Evolutionary conservation across 352 stramenopile species (phyloP), one percentile per base, ranked within the genome.

Genomic region (Phytophthora cryptogea): DNA sequence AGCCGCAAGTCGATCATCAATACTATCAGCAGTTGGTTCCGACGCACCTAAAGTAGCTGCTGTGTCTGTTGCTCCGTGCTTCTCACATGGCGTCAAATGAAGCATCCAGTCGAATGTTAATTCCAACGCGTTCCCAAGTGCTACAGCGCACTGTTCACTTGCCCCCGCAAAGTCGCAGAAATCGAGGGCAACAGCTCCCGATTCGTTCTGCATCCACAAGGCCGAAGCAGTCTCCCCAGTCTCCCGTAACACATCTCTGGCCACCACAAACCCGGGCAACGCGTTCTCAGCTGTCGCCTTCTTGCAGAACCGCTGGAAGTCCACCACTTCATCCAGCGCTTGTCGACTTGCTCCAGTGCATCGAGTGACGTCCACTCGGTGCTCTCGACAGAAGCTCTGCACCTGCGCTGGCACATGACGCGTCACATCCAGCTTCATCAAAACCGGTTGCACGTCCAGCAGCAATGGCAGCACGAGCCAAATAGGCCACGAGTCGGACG

Each of bases 371-470:
- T 68, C 48, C 8, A 89, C 16, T 0, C 57, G 40, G 42, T 89
- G 79, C 5, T 61, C 27, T 20, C 46, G 43, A 49, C 79, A 89
- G 36, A 86, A 87, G 14, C 40, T 47, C 26, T 66, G 52, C 13
- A 89, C 17, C 48, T 89, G 76, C 0, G 45, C 27, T 23, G 36
- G 31, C 9, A 73, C 37, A n/a, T 64, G 45, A 2, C 37, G 53
- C 7, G 23, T 60, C 14, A 71, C 61, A 48, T 82, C 61, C 37
- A 87, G 17, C 7, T 56, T 66, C 14, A 87, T 37, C 8, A 87
- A 43, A 36, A 67, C 54, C 2, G 76, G 76, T 35, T 86, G 76
- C 43, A 87, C 68, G 47, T 87, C 74, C n/a, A 87, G 56, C 35
- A 86, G 53, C 58, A 74, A 43, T 4, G 79, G 72, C 4, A 89